Conservation (phyloP, 2,329 filamentous ascomycete genomes). For the Elsinoe necatrix region DNA sequence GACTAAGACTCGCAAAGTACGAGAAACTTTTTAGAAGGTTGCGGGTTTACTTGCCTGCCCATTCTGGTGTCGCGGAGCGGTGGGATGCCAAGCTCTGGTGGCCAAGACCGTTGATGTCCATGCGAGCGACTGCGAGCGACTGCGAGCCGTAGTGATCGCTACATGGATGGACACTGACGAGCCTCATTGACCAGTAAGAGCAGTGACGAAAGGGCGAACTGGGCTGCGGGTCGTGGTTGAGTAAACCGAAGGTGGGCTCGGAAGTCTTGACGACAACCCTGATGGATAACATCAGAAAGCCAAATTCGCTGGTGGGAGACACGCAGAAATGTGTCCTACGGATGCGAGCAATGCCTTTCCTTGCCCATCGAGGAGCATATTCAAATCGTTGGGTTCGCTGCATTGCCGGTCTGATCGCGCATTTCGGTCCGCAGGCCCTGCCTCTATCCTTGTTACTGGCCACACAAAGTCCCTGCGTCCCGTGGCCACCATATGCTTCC, state of each 20-base stretch:
- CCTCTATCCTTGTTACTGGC: background rate
- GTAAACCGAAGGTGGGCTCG: constrained; percentile 5
- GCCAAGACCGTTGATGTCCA: constrained; percentile 4
- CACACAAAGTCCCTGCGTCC: background rate
- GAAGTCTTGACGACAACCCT: constrained; percentile 9
- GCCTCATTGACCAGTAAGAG: background rate
- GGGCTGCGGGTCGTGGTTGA: background rate
- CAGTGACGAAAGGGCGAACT: background rate
- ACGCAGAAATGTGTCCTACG: background rate
- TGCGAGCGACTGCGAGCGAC: background rate
- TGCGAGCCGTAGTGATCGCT: background rate
- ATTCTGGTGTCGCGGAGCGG: constrained; percentile 6
- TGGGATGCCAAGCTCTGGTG: constrained; percentile 7
- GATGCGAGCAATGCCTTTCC: background rate
- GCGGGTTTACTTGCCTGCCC: constrained; percentile 8
- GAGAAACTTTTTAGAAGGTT: background rate
- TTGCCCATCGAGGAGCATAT: background rate
- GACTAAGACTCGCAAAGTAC: background rate
- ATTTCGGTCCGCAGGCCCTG: background rate
- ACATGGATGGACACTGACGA: constrained; percentile 1
- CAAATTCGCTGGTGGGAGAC: background rate
- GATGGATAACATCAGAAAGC: constrained; percentile 7
- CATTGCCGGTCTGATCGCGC: background rate
- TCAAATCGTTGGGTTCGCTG: constrained; percentile 7
- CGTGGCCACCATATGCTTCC: constrained; percentile 2